Evolutionary conservation across 1,284 basidiomycete genomes (phyloP).

Genomic region (Austroboletus novae-zelandiae): DNA sequence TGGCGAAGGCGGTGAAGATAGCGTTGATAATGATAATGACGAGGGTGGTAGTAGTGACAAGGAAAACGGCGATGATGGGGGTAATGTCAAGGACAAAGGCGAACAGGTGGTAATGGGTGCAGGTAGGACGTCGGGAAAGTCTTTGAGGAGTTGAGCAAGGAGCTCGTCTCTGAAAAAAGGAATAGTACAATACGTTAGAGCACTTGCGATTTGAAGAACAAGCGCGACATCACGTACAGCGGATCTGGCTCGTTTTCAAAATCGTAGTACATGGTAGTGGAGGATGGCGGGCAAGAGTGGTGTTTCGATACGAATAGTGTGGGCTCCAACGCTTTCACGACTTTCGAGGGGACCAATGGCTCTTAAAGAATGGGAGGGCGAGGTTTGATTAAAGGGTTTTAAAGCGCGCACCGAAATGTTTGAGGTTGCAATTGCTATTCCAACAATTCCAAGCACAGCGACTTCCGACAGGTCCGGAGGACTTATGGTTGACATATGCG

Average conservation of each 20-base stretch:
- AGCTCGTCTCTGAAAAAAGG: slow-evolving; percentile 11
- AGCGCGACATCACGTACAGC: slow-evolving; percentile 8
- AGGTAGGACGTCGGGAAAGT: slow-evolving; percentile 6
- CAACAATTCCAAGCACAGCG: no score
- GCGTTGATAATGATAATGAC: not conserved
- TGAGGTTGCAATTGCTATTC: no score
- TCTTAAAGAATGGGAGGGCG: no score
- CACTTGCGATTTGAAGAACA: not conserved
- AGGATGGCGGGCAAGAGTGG: not conserved
- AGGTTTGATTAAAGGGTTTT: no score
- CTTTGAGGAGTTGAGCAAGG: slow-evolving; percentile 12
- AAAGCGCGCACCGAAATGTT: no score
- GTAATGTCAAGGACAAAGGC: no score
- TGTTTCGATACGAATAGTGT: not conserved
- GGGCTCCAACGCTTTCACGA: no score
- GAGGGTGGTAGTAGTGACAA: not conserved
- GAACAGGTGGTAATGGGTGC: not conserved
- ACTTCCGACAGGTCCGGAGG: no score
- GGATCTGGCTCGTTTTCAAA: not conserved
- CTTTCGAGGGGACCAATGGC: no score
- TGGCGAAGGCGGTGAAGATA: not conserved
- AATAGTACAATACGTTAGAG: not conserved
- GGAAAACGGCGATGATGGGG: not conserved
- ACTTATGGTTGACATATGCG: no score
- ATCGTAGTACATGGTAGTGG: slow-evolving; percentile 7